Conservation (phyloP, 2,329 filamentous ascomycete species). For the Beauveria scarabaeidicola region DNA sequence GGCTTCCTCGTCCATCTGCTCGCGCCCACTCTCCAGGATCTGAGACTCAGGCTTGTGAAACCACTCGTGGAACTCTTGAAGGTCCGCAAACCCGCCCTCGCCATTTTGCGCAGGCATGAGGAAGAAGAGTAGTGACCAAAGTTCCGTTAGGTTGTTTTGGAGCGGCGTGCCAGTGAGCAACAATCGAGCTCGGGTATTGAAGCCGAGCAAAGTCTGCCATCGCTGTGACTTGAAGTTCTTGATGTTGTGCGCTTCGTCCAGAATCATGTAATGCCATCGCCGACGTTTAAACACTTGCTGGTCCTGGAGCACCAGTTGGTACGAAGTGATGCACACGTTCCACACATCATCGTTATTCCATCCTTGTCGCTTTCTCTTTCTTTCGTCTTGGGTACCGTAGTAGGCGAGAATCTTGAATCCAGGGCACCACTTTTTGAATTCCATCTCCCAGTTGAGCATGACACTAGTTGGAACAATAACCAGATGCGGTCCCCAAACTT, state of each 20-base stretch:
- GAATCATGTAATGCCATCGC: conserved; percentile 94
- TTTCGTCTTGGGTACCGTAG: conserved; percentile 88
- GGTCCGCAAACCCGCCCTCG: conserved; percentile 80
- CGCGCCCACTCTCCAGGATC: conserved; percentile 87
- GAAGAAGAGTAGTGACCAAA: conserved; percentile 97
- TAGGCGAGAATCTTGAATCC: conserved; percentile 98
- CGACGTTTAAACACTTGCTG: conserved; percentile 88
- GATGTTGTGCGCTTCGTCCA: conserved; percentile 98
- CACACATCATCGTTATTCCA: conserved; percentile 92
- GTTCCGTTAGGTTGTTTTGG: conserved; percentile 91
- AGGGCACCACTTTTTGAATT: conserved; percentile 98
- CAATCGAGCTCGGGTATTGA: conserved; percentile 81
- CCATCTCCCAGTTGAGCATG: conserved; percentile 99
- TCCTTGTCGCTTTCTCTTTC: conserved; percentile 79
- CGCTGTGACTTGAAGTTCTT: conserved; percentile 98
- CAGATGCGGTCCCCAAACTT: conserved; percentile 91
- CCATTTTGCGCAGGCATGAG: conserved; percentile 86
- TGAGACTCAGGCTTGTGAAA: conserved; percentile 93
- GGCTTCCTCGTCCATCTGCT: conserved; percentile 90
- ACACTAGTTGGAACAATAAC: conserved; percentile 97
- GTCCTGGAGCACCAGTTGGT: conserved; percentile 91
- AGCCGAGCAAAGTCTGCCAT: conserved; percentile 90
- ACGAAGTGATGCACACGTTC: conserved; percentile 97
- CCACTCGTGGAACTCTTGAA: conserved; percentile 95
- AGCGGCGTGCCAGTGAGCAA: conserved; percentile 89